These are phyloP conservation scores for Solanum phureja DNA, from an alignment of 257 asterid genomes.

Conservation along the genomic window DNA sequence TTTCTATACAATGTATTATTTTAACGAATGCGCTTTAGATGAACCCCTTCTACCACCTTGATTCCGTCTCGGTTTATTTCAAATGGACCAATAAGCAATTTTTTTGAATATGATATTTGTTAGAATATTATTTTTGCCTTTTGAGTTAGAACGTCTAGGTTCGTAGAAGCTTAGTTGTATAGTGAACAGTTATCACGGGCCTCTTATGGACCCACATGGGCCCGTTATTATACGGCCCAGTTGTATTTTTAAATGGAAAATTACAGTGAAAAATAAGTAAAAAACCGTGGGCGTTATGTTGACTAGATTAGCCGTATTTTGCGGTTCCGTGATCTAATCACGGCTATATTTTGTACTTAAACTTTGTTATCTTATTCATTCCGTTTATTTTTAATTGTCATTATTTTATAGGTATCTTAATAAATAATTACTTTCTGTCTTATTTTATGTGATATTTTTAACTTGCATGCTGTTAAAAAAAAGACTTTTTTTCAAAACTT, in stretches of 20 bases:
- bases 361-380: background rate
- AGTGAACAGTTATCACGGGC: background rate
- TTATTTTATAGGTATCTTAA: too few species aligned
- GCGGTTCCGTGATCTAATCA: background rate
- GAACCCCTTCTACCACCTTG: background rate
- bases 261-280: background rate
- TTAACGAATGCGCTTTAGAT: accelerated
- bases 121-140: background rate
- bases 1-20: background rate
- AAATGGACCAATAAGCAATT: background rate
- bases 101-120: background rate
- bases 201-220: background rate
- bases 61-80: background rate
- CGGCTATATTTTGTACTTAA: background rate
- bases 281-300: background rate
- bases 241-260: background rate
- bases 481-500: background rate
- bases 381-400: too few species aligned
- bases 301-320: background rate
- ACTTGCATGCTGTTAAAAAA: too few species aligned
- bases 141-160: conserved; percentile 11
- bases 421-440: too few species aligned
- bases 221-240: conserved; percentile 6
- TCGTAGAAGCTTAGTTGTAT: conserved; percentile 17
- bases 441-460: too few species aligned